Evolutionary conservation across 305 asterid genomes (phyloP).

Genomic region (Fraxinus floribunda): DNA sequence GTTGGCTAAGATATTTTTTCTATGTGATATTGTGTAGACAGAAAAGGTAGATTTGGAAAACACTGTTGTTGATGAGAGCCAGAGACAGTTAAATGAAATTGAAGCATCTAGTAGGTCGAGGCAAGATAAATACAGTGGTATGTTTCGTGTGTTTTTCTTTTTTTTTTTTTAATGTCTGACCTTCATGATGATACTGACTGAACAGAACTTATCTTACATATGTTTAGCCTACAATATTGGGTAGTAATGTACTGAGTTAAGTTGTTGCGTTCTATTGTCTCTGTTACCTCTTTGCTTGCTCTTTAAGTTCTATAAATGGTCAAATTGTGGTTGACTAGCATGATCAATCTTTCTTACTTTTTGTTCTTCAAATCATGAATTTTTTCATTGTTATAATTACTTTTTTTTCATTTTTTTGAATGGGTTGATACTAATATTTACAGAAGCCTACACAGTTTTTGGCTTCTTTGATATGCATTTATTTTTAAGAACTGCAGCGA

Average conservation of each 20-base stretch:
- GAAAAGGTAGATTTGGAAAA: constrained; percentile 97
- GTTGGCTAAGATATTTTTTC: constrained; percentile 27
- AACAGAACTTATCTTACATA: constrained; percentile 14
- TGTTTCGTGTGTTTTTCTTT: constrained; percentile 2
- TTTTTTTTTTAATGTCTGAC: neutral
- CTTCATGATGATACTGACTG: constrained; percentile 31
- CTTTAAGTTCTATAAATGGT: neutral
- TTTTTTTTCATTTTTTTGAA: neutral
- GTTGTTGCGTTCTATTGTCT: neutral
- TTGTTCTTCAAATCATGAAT: neutral
- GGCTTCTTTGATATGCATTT: constrained; percentile 16
- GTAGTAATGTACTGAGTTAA: neutral
- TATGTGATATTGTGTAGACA: constrained; percentile 56
- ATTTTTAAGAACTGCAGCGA: constrained; percentile 5
- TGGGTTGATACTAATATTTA: constrained; percentile 1
- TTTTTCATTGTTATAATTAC: neutral
- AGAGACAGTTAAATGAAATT: constrained; percentile 66
- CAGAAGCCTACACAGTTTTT: constrained; percentile 3
- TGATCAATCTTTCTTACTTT: neutral
- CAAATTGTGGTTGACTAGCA: constrained; percentile 11
- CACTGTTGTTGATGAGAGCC: constrained; percentile 97
- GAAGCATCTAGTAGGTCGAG: constrained; percentile 69
- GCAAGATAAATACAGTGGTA: constrained; percentile 74
- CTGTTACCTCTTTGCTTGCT: neutral
- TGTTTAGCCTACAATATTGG: constrained; percentile 11